Evolutionary conservation across 2,329 filamentous ascomycete genomes (phyloP).

Genomic region (Pyricularia grisea): DNA sequence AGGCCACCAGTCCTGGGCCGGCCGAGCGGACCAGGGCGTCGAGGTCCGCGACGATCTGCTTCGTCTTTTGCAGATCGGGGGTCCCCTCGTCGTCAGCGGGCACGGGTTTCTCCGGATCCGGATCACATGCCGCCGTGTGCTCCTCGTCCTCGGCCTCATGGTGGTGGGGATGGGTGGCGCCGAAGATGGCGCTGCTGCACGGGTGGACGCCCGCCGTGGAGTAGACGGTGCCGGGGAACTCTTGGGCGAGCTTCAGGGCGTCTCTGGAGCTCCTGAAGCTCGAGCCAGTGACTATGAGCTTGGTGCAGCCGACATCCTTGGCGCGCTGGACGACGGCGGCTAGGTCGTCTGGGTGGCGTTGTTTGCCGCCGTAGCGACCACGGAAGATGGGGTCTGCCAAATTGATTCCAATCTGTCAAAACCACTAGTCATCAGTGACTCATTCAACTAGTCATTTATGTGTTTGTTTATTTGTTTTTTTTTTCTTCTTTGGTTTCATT

Average conservation of each 20-base stretch:
- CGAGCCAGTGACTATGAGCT: conserved; percentile 90
- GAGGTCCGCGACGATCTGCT: conserved; percentile 48
- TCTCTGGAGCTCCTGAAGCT: conserved; percentile 69
- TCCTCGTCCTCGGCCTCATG: conserved; percentile 34
- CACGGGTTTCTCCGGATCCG: conserved; percentile 36
- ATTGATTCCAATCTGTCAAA: conserved; percentile 79
- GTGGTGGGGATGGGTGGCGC: conserved; percentile 35
- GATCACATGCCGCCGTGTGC: conserved; percentile 43
- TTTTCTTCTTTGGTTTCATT: not conserved
- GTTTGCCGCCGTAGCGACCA: conserved; percentile 73
- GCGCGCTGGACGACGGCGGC: conserved; percentile 71
- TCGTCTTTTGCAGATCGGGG: conserved; percentile 31
- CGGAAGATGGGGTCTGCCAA: conserved; percentile 85
- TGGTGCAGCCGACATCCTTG: conserved; percentile 67
- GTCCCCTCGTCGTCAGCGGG: conserved; percentile 33
- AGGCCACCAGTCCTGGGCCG: conserved; percentile 55
- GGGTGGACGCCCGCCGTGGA: conserved; percentile 91
- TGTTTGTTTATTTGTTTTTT: not conserved
- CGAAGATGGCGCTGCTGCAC: conserved; percentile 75
- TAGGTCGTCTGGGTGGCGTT: conserved; percentile 65
- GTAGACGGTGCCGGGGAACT: conserved; percentile 74
- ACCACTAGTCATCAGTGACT: conserved; percentile 8
- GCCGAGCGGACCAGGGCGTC: conserved; percentile 48
- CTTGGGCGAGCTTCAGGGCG: conserved; percentile 62
- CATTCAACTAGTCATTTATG: not conserved